Evolutionary conservation across 140 eudicot species (phyloP), one percentile per base, ranked within the genome.

Genomic region (Ambrosia hybrid): DNA sequence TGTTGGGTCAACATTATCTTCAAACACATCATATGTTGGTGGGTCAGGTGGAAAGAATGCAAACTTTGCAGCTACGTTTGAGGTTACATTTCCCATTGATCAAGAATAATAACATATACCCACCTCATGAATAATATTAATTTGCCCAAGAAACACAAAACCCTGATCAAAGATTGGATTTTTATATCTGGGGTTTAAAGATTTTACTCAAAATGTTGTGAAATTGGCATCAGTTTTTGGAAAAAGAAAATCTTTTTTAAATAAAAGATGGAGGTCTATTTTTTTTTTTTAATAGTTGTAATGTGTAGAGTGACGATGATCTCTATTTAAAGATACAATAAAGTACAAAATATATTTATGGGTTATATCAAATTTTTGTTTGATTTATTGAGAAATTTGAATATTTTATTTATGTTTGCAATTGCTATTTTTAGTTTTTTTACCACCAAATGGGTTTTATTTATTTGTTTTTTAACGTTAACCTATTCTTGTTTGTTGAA

Each of bases 21-120:
- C 84, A 41, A 56, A 73, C 48, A 93, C 96, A 53, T 90, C 95
- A 53, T 93, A 93, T 4, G 96, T 85, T 17, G 97, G 92, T 66
- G 98, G 98, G 74, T 90, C 94, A 55, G 98, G 98, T 61, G 98
- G 98, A 34, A 93, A 93, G 75, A 93, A 93, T 36, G 98, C 98
- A 53, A 93, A 93, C 59, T 79, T 93, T 56, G 98, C 93, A 12
- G 98, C 98, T 65, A 93, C 97, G 71, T 78, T 84, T 46, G 98
- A 90, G 39, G 98, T 93, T 78, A 90, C 93, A 78, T 90, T 93
- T 15, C 98, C 98, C 98, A 93, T 93, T 82, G 38, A 36, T 72
- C 37, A 74, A 76, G 70, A 67, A 57, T 41, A 37, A 81, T 66
- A 67, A 63, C 51, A 37, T 78, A 76, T 9, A 49, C 55, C 89